Conservation (phyloP, 2,329 filamentous ascomycete species). For the Furcasterigmium sp. region DNA sequence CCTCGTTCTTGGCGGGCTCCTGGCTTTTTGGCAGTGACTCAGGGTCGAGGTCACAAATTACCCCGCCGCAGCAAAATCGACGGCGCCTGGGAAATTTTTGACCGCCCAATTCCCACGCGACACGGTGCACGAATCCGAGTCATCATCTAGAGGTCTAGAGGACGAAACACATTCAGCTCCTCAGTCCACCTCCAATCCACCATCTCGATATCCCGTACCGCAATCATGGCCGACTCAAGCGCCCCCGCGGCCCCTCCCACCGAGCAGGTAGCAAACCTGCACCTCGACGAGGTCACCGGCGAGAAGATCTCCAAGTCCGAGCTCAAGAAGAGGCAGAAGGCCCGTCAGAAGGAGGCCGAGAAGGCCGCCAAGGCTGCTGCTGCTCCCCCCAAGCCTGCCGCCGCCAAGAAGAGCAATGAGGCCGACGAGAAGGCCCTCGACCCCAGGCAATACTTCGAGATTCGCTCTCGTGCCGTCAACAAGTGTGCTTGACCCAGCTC, state of each 20-base stretch:
- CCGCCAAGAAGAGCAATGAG: constrained; percentile 70
- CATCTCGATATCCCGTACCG: constrained; percentile 21
- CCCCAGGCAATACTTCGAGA: constrained; percentile 82
- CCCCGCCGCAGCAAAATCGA: background rate
- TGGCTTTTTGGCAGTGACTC: background rate
- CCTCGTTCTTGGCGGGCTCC: background rate
- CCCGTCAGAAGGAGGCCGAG: constrained; percentile 77
- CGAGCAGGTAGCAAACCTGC: constrained; percentile 62
- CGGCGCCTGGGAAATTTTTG: constrained; percentile 2
- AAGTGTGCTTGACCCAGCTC: constrained; percentile 30
- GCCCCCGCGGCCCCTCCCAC: constrained; percentile 33
- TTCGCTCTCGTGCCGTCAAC: constrained; percentile 78
- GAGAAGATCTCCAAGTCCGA: constrained; percentile 81
- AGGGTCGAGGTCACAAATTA: background rate
- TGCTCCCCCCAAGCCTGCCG: constrained; percentile 52
- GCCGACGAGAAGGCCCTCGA: constrained; percentile 51
- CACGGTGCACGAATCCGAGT: background rate
- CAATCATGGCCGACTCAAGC: constrained; percentile 12
- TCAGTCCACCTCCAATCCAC: constrained; percentile 3
- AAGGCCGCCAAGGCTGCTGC: constrained; percentile 81
- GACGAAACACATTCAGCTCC: background rate
- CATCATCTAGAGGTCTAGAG: background rate
- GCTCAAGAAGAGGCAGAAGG: constrained; percentile 95
- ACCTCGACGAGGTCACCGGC: constrained; percentile 89
- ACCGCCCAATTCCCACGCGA: background rate